Conservation (phyloP, 1,284 basidiomycete genomes). For the Phylloboletellus chloephorus region DNA sequence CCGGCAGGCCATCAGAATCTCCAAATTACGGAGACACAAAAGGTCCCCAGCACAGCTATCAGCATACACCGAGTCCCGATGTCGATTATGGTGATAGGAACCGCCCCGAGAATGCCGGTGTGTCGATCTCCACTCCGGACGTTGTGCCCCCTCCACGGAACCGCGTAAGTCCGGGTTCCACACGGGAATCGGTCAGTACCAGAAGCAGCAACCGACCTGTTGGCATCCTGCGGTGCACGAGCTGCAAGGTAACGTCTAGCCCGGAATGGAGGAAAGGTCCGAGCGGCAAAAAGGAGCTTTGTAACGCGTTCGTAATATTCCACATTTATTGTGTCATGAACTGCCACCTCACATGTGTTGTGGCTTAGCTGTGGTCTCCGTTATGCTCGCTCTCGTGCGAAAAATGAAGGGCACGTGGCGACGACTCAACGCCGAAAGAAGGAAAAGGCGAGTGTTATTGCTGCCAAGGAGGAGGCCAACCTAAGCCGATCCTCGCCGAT, state of each 20-base stretch:
- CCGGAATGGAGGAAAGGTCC: slow-evolving; percentile 95
- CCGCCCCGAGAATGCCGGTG: slow-evolving; percentile 26
- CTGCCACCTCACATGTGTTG: slow-evolving; percentile 25
- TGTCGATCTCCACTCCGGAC: slow-evolving; percentile 34
- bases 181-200: slow-evolving; percentile 23
- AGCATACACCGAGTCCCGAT: slow-evolving; percentile 39
- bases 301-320: slow-evolving; percentile 74
- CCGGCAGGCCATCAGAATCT: slow-evolving; percentile 21
- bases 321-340: slow-evolving; percentile 10
- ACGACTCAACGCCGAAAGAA: slow-evolving; percentile 41
- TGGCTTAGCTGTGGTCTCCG: slow-evolving; percentile 66
- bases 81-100: slow-evolving; percentile 37
- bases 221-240: slow-evolving; percentile 72
- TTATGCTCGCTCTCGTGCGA: slow-evolving; percentile 75
- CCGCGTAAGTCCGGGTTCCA: slow-evolving; percentile 43
- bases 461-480: slow-evolving; percentile 32
- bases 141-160: slow-evolving; percentile 61
- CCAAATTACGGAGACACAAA: slow-evolving; percentile 27
- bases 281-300: slow-evolving; percentile 86
- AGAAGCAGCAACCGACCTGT: slow-evolving; percentile 57
- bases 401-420: slow-evolving; percentile 61
- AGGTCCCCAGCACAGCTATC: slow-evolving; percentile 30
- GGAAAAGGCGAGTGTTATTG: slow-evolving; percentile 31
- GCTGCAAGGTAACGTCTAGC: slow-evolving; percentile 78
- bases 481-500: slow-evolving; percentile 37